These are phyloP conservation scores for Daldinia concentrica DNA, from an alignment of 495 filamentous ascomycete species.

Conservation along the genomic window DNA sequence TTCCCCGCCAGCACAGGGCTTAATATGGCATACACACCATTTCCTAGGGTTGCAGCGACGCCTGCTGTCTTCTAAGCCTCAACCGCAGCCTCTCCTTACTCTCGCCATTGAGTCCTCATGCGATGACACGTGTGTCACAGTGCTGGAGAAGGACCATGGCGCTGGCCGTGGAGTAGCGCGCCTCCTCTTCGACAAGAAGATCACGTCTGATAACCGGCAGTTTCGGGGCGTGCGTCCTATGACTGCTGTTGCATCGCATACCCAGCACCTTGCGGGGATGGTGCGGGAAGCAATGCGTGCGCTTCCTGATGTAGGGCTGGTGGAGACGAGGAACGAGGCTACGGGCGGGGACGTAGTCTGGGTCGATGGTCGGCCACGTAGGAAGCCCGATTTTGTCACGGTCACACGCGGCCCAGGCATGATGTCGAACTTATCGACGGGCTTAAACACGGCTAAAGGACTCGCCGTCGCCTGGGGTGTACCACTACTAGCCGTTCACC, in stretches of 20 bases:
- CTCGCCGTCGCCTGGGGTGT: constrained; percentile 83
- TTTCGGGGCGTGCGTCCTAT: constrained; percentile 84
- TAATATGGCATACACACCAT: neutral
- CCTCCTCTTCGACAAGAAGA: constrained; percentile 81
- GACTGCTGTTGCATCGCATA: constrained; percentile 76
- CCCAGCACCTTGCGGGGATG: constrained; percentile 70
- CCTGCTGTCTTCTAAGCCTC: constrained; percentile 7
- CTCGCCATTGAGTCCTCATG: constrained; percentile 97
- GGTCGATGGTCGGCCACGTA: constrained; percentile 45
- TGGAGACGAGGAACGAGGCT: constrained; percentile 8
- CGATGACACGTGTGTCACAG: constrained; percentile 93
- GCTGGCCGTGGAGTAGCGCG: constrained; percentile 48
- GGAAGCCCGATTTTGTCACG: constrained; percentile 79
- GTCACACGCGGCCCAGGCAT: constrained; percentile 94
- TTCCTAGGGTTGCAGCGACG: constrained; percentile 10
- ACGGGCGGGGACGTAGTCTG: constrained; percentile 24
- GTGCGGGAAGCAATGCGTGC: constrained; percentile 68
- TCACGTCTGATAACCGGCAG: constrained; percentile 76
- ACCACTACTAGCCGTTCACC: constrained; percentile 85
- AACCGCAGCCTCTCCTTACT: constrained; percentile 61
- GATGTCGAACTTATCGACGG: constrained; percentile 74
- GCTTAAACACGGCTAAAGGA: constrained; percentile 87
- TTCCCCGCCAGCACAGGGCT: neutral
- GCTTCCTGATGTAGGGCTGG: constrained; percentile 53
- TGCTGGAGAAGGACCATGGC: constrained; percentile 69